Evolutionary conservation across 1,139 yeast species (phyloP), one percentile per base, ranked within the genome.

Genomic region (Lodderomyces metapsilosis): DNA sequence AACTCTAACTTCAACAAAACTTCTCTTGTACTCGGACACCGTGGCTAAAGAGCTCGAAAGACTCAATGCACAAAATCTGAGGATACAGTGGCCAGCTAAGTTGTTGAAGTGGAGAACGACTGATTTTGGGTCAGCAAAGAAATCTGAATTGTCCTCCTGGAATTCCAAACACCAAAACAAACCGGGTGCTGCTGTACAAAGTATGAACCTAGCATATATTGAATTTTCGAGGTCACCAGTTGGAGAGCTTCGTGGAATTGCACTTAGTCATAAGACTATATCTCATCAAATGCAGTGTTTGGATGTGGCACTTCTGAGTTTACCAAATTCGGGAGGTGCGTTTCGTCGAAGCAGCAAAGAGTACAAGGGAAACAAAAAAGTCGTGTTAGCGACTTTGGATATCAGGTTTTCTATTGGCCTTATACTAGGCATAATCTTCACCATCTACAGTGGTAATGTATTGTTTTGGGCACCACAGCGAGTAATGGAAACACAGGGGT

Each of bases 171-270:
- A 65, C 58, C 41, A 54, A 57, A 39, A 49, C 46, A 25, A 54
- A 50, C n/a, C n/a, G n/a, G 36, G 51, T 46, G 37, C 56, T 43
- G 76, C 80, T 18, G 82, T 22, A n/a, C 31, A 48, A 20, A 58
- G 52, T 33, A 56, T 64, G 10, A 95, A 88, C 56, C 67, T 92
- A 47, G 97, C 98, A 0, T 94, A 94, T 56, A 91, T 94, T 20
- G 98, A 94, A 62, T 94, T 86, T 58, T 82, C 95, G 0, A 76
- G 94, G 51, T 85, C 95, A 2, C 95, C 98, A 0, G 79, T 88
- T 15, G 98, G 98, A 2, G 95, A 91, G 52, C 65, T 89, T 27
- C 75, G 96, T 42, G 99, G 99, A 5, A 95, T 94, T 32, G 96
- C 95, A 1, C 76, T 94, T 58, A 85, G 94, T 24, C 98, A 92